Evolutionary conservation across 2,329 filamentous ascomycete genomes (phyloP), one percentile per base, ranked within the genome.

Genomic region (Epichloe uncinata): DNA sequence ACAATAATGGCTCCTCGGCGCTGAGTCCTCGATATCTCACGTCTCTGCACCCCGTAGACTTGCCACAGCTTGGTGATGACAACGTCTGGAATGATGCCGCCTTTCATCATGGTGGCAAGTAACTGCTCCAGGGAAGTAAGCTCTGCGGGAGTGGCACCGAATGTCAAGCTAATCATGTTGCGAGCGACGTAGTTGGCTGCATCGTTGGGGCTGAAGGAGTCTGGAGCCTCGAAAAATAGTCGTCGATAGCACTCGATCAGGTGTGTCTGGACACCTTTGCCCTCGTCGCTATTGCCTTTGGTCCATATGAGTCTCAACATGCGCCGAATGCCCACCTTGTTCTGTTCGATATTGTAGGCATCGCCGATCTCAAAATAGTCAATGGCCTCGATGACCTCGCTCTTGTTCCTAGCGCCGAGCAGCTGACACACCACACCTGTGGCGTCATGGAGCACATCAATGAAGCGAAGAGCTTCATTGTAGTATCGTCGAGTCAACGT

Each of bases 241-340:
- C 87, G 82, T 63, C 86, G 93, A 72, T 98, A 98, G 66, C 88
- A 95, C 58, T 98, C 93, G 56, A 98, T 95, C 33, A 98, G 75
- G 66, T 98, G 93, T 2, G 86, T 87, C 64, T 98, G 94, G 2
- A 98, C 90, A 50, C 93, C 93, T 69, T 97, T 98, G 60, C 94
- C 93, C 73, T 98, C 94, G 61, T 98, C 93, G 60, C 89, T 97
- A 69, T 97, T 98, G 58, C 93, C 91, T 69, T 98, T 98, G 55
- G 93, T 98, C 93, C 93, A 98, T 65, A 98, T 98, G 18, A 98
- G 75, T 48, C 91, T 84, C 55, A 98, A 75, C 93, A 98, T 98
- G 51, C 89, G 84, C 52, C 91, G 81, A 61, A 98, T 97, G 51
- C 94, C 93, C 38, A 84, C 71, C 65, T 95, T 90, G 62, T 94